A percentile compares a stretch with the other conserved stretches of the same genome.
phyloP scores from a whole-genome alignment of 2,329 filamentous ascomycete genomes.

The Nakataea oryzae region DNA sequence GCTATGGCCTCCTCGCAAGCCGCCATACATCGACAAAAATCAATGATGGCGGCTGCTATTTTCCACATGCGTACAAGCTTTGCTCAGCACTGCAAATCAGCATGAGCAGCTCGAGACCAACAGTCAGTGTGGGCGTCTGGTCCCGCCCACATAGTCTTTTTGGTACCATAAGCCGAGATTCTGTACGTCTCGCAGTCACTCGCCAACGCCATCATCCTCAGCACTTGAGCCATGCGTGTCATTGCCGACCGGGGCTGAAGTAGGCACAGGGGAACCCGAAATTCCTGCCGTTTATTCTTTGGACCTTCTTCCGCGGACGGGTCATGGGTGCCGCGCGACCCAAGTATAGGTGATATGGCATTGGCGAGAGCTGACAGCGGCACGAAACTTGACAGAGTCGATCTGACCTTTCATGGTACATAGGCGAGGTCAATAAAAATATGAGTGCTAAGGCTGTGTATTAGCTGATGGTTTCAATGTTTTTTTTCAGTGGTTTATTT shows the following conservation, averaged over 20 bases:
- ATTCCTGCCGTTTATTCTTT: slow-evolving; percentile 22
- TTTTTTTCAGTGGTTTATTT: too few species aligned
- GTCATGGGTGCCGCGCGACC: slow-evolving; percentile 11
- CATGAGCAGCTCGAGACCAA: neutral
- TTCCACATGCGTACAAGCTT: too few species aligned
- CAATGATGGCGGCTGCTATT: too few species aligned
- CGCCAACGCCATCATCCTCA: slow-evolving; percentile 21
- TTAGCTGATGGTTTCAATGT: too few species aligned
- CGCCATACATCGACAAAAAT: too few species aligned
- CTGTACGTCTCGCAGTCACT: slow-evolving; percentile 32
- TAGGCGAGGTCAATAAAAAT: too few species aligned
- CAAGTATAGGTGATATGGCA: neutral
- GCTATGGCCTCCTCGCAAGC: too few species aligned
- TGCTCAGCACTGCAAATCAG: neutral
- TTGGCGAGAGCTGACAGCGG: too few species aligned
- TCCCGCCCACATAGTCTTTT: slow-evolving; percentile 24
- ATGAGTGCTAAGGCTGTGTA: too few species aligned
- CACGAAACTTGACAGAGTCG: too few species aligned
- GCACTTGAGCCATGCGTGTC: slow-evolving; percentile 29
- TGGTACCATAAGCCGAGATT: slow-evolving; percentile 31
- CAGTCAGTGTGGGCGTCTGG: slow-evolving; percentile 37
- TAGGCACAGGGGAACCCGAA: slow-evolving; percentile 26
- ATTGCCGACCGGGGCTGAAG: slow-evolving; percentile 30
- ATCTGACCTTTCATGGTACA: too few species aligned
- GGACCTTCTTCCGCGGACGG: slow-evolving; percentile 26